Conservation (phyloP, 352 stramenopile species). For the Pythium utonaiense region DNA sequence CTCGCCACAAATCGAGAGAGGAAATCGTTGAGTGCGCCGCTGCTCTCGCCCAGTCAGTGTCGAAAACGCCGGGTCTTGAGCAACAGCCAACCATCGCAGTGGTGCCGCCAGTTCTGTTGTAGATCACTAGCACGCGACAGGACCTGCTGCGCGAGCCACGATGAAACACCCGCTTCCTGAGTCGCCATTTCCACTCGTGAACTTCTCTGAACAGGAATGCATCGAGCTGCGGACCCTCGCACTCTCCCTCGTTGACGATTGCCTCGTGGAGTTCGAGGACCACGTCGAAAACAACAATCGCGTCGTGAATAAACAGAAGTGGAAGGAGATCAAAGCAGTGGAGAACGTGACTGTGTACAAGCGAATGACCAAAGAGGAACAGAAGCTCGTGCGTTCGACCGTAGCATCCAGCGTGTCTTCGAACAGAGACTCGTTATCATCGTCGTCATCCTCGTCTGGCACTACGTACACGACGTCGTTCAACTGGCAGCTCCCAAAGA, state of each 20-base stretch:
- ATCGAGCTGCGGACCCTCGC: conserved; percentile 5
- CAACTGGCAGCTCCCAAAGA: conserved; percentile 10
- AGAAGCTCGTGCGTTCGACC: neutral
- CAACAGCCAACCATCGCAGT: neutral
- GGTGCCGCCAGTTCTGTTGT: neutral
- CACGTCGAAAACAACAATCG: conserved; percentile 8
- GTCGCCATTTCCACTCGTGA: conserved; percentile 6
- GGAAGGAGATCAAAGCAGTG: conserved; percentile 49
- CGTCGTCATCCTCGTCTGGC: conserved; percentile 4
- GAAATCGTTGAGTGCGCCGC: neutral
- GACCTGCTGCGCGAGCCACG: neutral
- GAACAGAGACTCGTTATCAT: conserved; percentile 4
- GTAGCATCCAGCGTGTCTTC: conserved; percentile 5
- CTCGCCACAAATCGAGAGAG: neutral
- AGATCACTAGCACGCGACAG: neutral
- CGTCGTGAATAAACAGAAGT: conserved; percentile 21
- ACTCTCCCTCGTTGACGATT: conserved; percentile 12
- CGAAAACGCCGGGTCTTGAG: neutral
- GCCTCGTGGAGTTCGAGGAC: conserved; percentile 12
- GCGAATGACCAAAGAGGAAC: conserved; percentile 11
- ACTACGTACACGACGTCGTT: neutral
- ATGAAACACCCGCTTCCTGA: conserved; percentile 19
- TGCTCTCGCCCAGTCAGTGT: neutral
- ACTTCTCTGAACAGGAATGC: conserved; percentile 8
- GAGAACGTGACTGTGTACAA: conserved; percentile 41